Percentiles rank a stretch among this genome's conserved stretches.
phyloP scores from a whole-genome alignment of 768 basidiomycete genomes.

The Boletus reticulatus region DNA sequence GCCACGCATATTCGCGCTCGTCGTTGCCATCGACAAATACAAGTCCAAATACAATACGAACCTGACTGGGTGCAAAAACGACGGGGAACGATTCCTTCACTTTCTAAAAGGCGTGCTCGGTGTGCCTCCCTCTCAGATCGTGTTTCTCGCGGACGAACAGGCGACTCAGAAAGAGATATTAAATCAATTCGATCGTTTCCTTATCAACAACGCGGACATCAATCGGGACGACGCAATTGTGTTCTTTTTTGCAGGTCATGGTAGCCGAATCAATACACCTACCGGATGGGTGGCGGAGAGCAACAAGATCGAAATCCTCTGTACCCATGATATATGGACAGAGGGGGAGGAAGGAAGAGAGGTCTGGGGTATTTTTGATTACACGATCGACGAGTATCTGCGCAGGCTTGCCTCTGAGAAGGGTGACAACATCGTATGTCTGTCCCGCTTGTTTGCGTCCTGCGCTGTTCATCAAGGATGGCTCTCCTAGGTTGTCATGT shows the following conservation, averaged over 20 bases:
- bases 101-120: constrained; percentile 14
- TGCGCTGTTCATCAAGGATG: neutral
- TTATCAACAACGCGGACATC: constrained; percentile 6
- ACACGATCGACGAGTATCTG: constrained; percentile 12
- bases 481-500: constrained; percentile 8
- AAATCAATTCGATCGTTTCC: constrained; percentile 5
- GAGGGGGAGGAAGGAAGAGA: neutral
- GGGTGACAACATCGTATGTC: constrained; percentile 18
- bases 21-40: constrained; percentile 17
- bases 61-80: constrained; percentile 18
- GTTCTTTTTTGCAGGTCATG: constrained; percentile 21
- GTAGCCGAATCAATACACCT: constrained; percentile 6
- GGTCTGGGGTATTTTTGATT: constrained; percentile 15
- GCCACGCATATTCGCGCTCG: constrained; percentile 19
- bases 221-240: constrained; percentile 16
- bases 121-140: constrained; percentile 9
- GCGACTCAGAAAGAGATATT: constrained; percentile 12
- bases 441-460: neutral
- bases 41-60: neutral
- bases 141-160: constrained; percentile 12
- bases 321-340: constrained; percentile 9
- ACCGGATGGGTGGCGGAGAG: constrained; percentile 17
- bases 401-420: constrained; percentile 15
- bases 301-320: constrained; percentile 14
- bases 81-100: constrained; percentile 11